A percentile compares a stretch with the other conserved stretches of the same genome.
Evolutionary conservation across 495 filamentous ascomycete genomes (phyloP).

Genomic region (Tuber indicum): DNA sequence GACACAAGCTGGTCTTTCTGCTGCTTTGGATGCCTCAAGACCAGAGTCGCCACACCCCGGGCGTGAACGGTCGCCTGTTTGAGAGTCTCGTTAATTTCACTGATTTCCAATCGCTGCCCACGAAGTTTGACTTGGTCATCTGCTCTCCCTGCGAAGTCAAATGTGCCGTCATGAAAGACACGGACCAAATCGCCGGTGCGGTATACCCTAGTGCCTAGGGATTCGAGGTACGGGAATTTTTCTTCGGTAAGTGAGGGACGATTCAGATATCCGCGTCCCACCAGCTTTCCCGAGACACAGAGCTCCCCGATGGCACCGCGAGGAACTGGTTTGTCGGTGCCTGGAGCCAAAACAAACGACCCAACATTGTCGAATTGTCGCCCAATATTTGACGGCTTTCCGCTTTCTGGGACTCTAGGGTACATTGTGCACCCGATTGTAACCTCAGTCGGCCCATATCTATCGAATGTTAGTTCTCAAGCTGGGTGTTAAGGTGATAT

Average conservation of each 20-base stretch:
- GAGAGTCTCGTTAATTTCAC: conserved; percentile 66
- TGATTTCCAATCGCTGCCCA: conserved; percentile 69
- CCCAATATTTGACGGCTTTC: conserved; percentile 79
- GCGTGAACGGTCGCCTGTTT: conserved; percentile 47
- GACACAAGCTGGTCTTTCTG: conserved; percentile 64
- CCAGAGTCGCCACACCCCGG: conserved; percentile 58
- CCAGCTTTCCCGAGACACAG: conserved; percentile 75
- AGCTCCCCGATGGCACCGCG: conserved; percentile 80
- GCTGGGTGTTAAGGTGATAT: neutral
- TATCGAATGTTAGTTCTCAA: conserved; percentile 21
- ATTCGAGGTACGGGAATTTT: conserved; percentile 54
- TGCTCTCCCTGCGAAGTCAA: conserved; percentile 66
- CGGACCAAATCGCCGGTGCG: conserved; percentile 75
- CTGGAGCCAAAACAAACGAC: conserved; percentile 67
- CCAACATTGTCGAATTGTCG: conserved; percentile 75
- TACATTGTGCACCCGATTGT: conserved; percentile 85
- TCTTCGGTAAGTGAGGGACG: conserved; percentile 60
- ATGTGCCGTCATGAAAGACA: conserved; percentile 60
- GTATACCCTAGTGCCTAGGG: conserved; percentile 56
- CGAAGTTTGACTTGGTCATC: conserved; percentile 78
- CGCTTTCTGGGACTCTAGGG: conserved; percentile 60
- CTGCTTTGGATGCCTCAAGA: conserved; percentile 56
- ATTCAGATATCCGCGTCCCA: conserved; percentile 82
- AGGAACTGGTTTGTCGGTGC: conserved; percentile 61
- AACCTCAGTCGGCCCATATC: conserved; percentile 77